A percentile compares a stretch with the other conserved stretches of the same genome.
phyloP scores from a whole-genome alignment of 78 protist species.

The Anaeramoeba flamelloides region DNA sequence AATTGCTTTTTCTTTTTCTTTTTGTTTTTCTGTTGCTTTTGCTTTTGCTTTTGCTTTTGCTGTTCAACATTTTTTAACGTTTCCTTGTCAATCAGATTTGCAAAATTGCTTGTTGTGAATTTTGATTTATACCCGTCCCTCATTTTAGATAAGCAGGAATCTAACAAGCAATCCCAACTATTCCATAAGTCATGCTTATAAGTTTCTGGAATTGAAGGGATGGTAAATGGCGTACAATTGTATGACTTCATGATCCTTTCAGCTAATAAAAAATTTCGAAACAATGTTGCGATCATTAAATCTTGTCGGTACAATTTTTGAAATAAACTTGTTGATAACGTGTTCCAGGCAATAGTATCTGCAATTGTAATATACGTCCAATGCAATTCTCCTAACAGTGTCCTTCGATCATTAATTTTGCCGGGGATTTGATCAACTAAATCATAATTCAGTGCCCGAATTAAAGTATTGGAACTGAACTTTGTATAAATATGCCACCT shows the following conservation, averaged over 20 bases:
- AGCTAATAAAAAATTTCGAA: slow-evolving; percentile 89
- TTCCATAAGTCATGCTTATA: slow-evolving; percentile 55
- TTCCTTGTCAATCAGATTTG: too few species aligned
- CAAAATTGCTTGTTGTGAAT: too few species aligned
- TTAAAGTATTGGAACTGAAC: not conserved
- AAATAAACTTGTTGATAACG: slow-evolving; percentile 64
- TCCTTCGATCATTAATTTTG: not conserved
- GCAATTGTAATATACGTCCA: slow-evolving; percentile 96
- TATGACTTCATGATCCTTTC: slow-evolving; percentile 67
- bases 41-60: too few species aligned
- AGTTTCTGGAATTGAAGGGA: slow-evolving; percentile 72
- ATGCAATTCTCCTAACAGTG: slow-evolving; percentile 66
- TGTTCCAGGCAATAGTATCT: slow-evolving; percentile 96
- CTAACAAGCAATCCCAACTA: slow-evolving; percentile 80
- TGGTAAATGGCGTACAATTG: slow-evolving; percentile 72
- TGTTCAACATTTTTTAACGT: too few species aligned
- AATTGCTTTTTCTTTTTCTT: too few species aligned
- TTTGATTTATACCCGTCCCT: too few species aligned
- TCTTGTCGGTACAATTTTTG: slow-evolving; percentile 82
- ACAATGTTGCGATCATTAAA: slow-evolving; percentile 68
- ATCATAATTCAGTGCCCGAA: not conserved
- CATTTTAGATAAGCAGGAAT: slow-evolving; percentile 50
- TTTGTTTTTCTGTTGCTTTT: too few species aligned
- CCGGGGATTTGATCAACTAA: not conserved
- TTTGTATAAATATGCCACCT: slow-evolving; percentile 3